Evolutionary conservation across 345 rosid genomes (phyloP).

Genomic region (Eucalyptus curtisii): DNA sequence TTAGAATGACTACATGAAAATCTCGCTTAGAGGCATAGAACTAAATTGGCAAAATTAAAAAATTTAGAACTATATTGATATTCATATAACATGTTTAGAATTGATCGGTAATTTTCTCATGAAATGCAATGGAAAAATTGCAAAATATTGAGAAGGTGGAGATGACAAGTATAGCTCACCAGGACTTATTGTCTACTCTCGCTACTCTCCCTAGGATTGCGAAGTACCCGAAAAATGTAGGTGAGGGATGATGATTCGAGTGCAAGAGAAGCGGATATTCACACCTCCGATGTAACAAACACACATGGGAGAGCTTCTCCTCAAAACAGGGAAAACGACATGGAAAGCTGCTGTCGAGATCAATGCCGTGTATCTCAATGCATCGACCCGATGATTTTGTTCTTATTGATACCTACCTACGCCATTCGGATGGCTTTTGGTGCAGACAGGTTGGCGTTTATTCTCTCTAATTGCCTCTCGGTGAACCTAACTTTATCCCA

Average conservation of each 20-base stretch:
- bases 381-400: neutral
- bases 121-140: rapidly evolving
- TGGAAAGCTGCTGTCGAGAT: neutral
- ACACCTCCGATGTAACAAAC: neutral
- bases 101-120: rapidly evolving
- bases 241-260: neutral
- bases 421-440: neutral
- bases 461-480: neutral
- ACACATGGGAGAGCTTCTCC: neutral
- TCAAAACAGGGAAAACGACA: neutral
- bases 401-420: neutral
- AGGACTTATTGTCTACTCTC: neutral
- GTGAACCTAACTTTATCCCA: neutral
- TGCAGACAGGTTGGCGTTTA: neutral
- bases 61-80: rapidly evolving
- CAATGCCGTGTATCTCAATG: neutral
- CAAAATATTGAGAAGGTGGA: neutral
- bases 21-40: rapidly evolving
- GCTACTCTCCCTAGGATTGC: neutral
- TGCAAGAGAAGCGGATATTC: neutral
- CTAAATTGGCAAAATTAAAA: neutral
- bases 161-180: neutral
- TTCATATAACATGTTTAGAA: rapidly evolving
- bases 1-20: rapidly evolving
- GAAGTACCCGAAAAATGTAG: neutral